These are phyloP conservation scores for Desmodesmus armatus DNA, from an alignment of 139 green algal genomes.

Conservation along the genomic window DNA sequence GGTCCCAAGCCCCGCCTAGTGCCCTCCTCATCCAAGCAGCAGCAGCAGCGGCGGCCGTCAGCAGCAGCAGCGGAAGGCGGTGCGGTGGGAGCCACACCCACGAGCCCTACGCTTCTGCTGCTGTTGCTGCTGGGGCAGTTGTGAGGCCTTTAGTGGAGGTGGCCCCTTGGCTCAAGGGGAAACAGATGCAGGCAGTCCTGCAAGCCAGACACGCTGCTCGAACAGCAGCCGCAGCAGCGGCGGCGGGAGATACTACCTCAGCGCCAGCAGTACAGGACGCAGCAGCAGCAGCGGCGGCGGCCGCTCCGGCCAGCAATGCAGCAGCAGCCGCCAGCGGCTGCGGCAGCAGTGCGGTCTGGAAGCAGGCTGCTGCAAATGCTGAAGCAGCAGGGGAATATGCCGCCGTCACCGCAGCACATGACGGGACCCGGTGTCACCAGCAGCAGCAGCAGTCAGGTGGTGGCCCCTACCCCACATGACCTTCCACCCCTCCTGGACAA, in stretches of 20 bases:
- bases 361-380: slow-evolving; percentile 41
- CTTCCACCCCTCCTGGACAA: neutral
- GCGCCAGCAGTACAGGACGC: neutral
- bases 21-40: neutral
- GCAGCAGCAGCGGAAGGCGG: neutral
- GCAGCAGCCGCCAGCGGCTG: too few relatives aligned
- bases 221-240: neutral
- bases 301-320: neutral
- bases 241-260: neutral
- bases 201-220: neutral
- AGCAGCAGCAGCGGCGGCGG: neutral
- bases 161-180: slow-evolving; percentile 20
- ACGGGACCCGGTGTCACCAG: neutral
- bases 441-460: neutral
- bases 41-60: neutral
- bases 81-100: neutral
- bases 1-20: neutral
- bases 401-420: neutral
- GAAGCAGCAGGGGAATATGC: neutral
- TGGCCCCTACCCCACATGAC: neutral
- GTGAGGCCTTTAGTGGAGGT: too few relatives aligned
- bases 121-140: neutral
- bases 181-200: neutral
- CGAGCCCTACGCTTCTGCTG: slow-evolving; percentile 2
- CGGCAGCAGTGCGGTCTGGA: too few relatives aligned